Conservation (phyloP, 768 basidiomycete genomes). For the Basidioascus undulatus region DNA sequence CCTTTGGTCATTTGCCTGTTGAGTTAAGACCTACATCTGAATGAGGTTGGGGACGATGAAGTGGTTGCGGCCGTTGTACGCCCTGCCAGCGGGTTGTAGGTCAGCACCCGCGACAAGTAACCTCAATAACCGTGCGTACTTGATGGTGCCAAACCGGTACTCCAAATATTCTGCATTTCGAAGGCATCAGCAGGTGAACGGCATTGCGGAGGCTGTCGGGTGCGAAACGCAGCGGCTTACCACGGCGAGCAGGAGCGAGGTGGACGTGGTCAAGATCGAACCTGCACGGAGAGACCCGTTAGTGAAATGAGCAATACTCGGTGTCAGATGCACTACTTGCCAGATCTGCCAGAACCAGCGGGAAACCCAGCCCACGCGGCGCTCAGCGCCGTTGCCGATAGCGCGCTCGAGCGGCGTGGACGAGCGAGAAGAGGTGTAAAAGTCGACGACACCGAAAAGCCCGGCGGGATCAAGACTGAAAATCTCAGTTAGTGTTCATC, state of each 20-base stretch:
- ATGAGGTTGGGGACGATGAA: slow-evolving; percentile 43
- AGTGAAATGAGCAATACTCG: slow-evolving; percentile 21
- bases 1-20: too few relatives aligned
- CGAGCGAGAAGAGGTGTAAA: slow-evolving; percentile 37
- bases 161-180: slow-evolving; percentile 61
- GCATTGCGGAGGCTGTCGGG: slow-evolving; percentile 1
- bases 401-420: slow-evolving; percentile 33
- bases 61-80: slow-evolving; percentile 45
- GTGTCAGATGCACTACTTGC: slow-evolving; percentile 10
- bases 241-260: slow-evolving; percentile 28
- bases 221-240: slow-evolving; percentile 9
- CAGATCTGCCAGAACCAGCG: slow-evolving; percentile 60
- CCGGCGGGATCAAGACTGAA: slow-evolving; percentile 35
- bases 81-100: slow-evolving; percentile 26
- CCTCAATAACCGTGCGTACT: background rate
- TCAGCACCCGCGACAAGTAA: background rate
- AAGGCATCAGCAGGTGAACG: too few relatives aligned
- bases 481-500: too few relatives aligned
- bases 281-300: slow-evolving; percentile 22
- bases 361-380: slow-evolving; percentile 29
- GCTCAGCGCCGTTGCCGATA: slow-evolving; percentile 36
- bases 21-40: slow-evolving; percentile 26
- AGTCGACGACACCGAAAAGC: slow-evolving; percentile 43
- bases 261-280: slow-evolving; percentile 24
- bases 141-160: slow-evolving; percentile 48